phyloP scores from a whole-genome alignment of 495 filamentous ascomycete genomes.

The Neurospora pannonica region DNA sequence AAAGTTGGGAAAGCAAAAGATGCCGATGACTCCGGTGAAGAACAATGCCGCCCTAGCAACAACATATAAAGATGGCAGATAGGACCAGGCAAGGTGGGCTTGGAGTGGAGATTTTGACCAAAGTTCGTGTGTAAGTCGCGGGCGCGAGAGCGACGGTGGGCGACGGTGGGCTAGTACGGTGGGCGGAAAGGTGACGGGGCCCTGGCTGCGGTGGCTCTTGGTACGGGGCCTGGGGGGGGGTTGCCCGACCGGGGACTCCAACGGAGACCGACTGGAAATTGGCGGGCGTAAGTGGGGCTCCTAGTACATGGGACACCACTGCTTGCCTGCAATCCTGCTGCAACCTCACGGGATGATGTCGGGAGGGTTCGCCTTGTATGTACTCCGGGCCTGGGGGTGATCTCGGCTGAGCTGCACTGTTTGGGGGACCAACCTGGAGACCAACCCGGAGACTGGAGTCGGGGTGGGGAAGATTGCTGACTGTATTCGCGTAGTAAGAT shows the following conservation, averaged over 20 bases:
- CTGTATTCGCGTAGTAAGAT: not conserved
- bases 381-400: not conserved
- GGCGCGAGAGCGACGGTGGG: not conserved
- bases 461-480: not conserved
- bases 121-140: conserved; percentile 15
- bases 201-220: not conserved
- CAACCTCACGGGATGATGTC: not conserved
- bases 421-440: not conserved
- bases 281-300: not conserved
- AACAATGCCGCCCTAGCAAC: conserved; percentile 7
- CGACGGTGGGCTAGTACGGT: not conserved
- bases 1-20: conserved; percentile 11
- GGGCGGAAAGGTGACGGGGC: not conserved
- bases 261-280: not conserved
- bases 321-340: not conserved
- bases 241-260: not conserved
- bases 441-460: not conserved
- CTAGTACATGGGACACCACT: not conserved
- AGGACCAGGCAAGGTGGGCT: conserved; percentile 19
- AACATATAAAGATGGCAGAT: not conserved
- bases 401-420: not conserved
- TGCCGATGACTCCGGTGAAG: conserved; percentile 19
- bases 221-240: not conserved
- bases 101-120: conserved; percentile 21
- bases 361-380: not conserved